Evolutionary conservation across 2,329 filamentous ascomycete genomes (phyloP).

Genomic region (Pseudodiploospora longispora): DNA sequence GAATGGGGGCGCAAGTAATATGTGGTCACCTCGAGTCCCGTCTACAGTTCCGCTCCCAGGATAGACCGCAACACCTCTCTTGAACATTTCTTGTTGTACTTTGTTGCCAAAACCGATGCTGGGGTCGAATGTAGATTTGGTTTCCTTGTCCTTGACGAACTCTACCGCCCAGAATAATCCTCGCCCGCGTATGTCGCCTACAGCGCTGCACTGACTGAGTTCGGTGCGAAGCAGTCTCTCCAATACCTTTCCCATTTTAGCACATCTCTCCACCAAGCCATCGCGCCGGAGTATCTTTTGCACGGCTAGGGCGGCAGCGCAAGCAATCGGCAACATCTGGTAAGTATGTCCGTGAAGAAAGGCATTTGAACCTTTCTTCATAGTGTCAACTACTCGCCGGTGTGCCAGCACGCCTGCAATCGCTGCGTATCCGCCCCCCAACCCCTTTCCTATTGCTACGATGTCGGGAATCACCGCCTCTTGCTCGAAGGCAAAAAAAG

Average conservation of each 20-base stretch:
- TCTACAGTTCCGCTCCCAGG: slow-evolving; percentile 53
- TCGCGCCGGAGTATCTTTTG: slow-evolving; percentile 46
- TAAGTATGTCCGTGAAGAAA: slow-evolving; percentile 19
- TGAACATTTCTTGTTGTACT: background rate
- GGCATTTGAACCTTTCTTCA: background rate
- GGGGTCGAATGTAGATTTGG: slow-evolving; percentile 26
- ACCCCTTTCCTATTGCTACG: slow-evolving; percentile 57
- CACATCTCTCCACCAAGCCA: slow-evolving; percentile 34
- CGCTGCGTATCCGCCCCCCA: slow-evolving; percentile 54
- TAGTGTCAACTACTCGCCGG: background rate
- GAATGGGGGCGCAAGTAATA: slow-evolving; percentile 1
- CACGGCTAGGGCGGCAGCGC: slow-evolving; percentile 16
- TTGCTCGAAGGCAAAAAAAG: slow-evolving; percentile 56
- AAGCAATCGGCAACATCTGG: slow-evolving; percentile 17
- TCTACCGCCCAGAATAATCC: slow-evolving; percentile 45
- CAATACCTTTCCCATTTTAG: no score
- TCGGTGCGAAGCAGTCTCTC: slow-evolving; percentile 42
- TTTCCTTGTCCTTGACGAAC: slow-evolving; percentile 32
- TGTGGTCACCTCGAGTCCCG: slow-evolving; percentile 56
- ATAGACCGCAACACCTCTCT: slow-evolving; percentile 41
- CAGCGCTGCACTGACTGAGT: slow-evolving; percentile 32
- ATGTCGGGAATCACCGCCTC: slow-evolving; percentile 54
- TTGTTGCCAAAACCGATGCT: no score
- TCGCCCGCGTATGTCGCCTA: slow-evolving; percentile 53
- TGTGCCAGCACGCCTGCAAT: slow-evolving; percentile 32